phyloP scores from a whole-genome alignment of 257 asterid species.

The Ehretia macrophylla region DNA sequence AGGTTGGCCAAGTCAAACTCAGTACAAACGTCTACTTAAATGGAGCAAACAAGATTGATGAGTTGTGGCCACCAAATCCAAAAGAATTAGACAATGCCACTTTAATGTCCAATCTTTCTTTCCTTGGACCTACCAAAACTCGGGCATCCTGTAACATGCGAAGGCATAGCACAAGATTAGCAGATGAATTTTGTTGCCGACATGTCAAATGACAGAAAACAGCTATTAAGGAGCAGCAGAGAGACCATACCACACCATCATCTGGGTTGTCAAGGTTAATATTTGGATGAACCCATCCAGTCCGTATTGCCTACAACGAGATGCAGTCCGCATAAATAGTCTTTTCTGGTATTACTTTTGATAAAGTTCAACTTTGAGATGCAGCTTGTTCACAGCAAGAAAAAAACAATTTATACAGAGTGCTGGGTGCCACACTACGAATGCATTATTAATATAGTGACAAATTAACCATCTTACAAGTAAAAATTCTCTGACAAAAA shows the following conservation, averaged over 20 bases:
- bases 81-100: conserved; percentile 90
- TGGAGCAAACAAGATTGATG: conserved; percentile 86
- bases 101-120: conserved; percentile 64
- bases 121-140: conserved; percentile 68
- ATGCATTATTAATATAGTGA: too few species aligned
- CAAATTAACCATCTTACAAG: too few species aligned
- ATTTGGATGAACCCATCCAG: conserved; percentile 98
- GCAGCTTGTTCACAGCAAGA: too few species aligned
- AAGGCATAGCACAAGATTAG: conserved; percentile 8
- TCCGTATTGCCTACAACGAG: conserved; percentile 74
- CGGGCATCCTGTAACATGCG: conserved; percentile 54
- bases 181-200: conserved; percentile 1
- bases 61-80: conserved; percentile 94
- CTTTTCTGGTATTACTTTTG: background rate
- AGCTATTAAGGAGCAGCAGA: background rate
- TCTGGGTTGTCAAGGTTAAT: conserved; percentile 92
- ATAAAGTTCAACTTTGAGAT: too few species aligned
- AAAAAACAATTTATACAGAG: too few species aligned
- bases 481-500: too few species aligned
- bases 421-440: too few species aligned
- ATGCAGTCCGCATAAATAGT: conserved; percentile 3
- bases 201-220: background rate
- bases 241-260: conserved; percentile 73
- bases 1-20: conserved; percentile 15
- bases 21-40: conserved; percentile 42